Conservation (phyloP, 225 moss, liverwort and hornwort species). For the Bryum argenteum region DNA sequence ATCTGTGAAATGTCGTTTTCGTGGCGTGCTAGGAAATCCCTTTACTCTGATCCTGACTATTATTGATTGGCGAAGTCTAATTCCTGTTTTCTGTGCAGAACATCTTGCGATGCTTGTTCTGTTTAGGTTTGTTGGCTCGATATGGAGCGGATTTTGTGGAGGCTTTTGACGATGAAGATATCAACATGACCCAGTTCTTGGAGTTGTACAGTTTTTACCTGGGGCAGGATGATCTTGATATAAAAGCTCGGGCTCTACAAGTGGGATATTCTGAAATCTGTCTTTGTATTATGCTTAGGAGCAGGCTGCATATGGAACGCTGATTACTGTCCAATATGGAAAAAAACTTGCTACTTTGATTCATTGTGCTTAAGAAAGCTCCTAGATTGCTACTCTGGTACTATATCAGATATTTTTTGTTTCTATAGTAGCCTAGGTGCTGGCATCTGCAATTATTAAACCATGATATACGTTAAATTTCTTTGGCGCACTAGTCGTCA, state of each 20-base stretch:
- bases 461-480: background rate
- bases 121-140: slow-evolving; percentile 80
- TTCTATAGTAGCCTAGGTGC: background rate
- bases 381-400: background rate
- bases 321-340: background rate
- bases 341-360: slow-evolving; percentile 11
- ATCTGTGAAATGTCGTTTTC: background rate
- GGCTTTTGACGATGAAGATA: slow-evolving; percentile 67
- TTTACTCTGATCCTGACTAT: background rate
- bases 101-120: slow-evolving; percentile 80
- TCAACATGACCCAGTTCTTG: slow-evolving; percentile 70
- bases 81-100: slow-evolving; percentile 52
- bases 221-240: slow-evolving; percentile 69
- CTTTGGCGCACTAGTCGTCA: background rate
- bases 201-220: slow-evolving; percentile 76
- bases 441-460: background rate
- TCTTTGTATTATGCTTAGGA: background rate
- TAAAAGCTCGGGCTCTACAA: slow-evolving; percentile 81
- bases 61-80: slow-evolving; percentile 4
- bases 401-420: background rate
- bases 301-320: background rate
- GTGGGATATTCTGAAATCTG: slow-evolving; percentile 33
- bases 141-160: slow-evolving; percentile 83
- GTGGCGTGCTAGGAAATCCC: background rate
- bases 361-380: background rate